Percentiles rank a stretch among this genome's conserved stretches.
phyloP scores from a whole-genome alignment of 352 stramenopile species.

The Pythium apleroticum region DNA sequence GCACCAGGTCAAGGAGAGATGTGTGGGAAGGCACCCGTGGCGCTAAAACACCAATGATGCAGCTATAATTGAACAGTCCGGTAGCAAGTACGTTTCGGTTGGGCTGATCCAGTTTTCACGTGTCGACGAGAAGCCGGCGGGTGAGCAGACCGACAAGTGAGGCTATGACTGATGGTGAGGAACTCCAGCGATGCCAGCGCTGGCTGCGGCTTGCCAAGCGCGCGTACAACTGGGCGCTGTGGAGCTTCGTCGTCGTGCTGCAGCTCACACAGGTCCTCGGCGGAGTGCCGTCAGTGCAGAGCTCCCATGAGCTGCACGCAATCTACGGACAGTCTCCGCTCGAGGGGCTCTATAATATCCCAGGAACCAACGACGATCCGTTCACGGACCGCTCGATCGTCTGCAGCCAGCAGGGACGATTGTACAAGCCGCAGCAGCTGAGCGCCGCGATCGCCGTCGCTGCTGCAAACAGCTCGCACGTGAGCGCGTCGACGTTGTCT shows the following conservation, averaged over 20 bases:
- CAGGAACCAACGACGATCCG: conserved; percentile 45
- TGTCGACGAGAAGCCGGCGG: no score
- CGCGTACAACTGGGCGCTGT: conserved; percentile 14
- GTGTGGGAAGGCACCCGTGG: no score
- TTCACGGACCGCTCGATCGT: conserved; percentile 47
- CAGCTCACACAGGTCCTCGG: conserved; percentile 9
- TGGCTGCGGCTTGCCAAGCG: not conserved
- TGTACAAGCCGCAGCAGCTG: conserved; percentile 39
- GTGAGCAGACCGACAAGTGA: no score
- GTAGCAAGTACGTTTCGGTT: no score
- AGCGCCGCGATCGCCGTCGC: conserved; percentile 28
- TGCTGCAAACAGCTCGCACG: not conserved
- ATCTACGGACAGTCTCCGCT: conserved; percentile 23
- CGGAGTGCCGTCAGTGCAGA: conserved; percentile 25
- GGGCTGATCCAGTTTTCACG: no score
- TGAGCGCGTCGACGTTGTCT: not conserved
- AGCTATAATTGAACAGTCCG: no score
- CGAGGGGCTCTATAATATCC: conserved; percentile 1
- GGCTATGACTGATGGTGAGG: no score
- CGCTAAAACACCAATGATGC: no score
- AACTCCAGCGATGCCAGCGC: not conserved
- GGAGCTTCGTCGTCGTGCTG: not conserved
- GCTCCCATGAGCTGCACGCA: not conserved
- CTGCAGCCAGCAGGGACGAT: conserved; percentile 38
- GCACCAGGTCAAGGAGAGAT: no score